Evolutionary conservation across 257 asterid genomes (phyloP), one percentile per base, ranked within the genome.

Genomic region (Solanum tarapatanum): DNA sequence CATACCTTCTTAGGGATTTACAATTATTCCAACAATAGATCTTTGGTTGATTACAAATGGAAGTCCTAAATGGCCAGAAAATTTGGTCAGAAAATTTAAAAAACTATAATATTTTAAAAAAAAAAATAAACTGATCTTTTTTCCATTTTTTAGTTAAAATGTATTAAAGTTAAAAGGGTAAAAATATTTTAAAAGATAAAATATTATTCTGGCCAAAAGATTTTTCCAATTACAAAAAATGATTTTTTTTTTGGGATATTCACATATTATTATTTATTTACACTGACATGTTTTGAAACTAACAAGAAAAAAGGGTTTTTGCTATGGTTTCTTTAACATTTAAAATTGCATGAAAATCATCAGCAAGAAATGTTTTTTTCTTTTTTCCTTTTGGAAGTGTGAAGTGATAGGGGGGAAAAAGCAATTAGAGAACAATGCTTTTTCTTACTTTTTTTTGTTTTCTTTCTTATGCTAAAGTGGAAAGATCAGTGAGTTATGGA

Each of bases 1-100:
- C 88, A 89, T 77, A 87, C 88, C 87, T 88, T 92, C 92, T 90
- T 91, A 90, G 94, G 97, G 96, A 94, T 95, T 95, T 83, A 87
- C 90, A 94, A 89, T 90, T 90, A 95, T 92, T 91, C 92, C 91
- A 87, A 41, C 23, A 90, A 82, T 86, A 85, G 86, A 90, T 94
- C 92, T 88, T 90, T 87, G 70, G 88, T 82, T 84, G 91, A 90
- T 90, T 88, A 90, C 75, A 85, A 83, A 83, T 3, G 0, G 13
- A 41, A 10, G 12, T 41, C 1, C 4, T 10, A 39, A 10, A 39
- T 39, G 12, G 1, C 45, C 3, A 39, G 45, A 39, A 39, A 39
- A 39, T 39, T 39, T 37, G 41, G 41, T 8, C 41, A 37, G 11
- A 37, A 37, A 37, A 36, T 7, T 36, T 7, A 39, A 39, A 8